These are phyloP conservation scores for Triglochin maritima DNA, from an alignment of 106 monocot genomes.

Conservation along the genomic window DNA sequence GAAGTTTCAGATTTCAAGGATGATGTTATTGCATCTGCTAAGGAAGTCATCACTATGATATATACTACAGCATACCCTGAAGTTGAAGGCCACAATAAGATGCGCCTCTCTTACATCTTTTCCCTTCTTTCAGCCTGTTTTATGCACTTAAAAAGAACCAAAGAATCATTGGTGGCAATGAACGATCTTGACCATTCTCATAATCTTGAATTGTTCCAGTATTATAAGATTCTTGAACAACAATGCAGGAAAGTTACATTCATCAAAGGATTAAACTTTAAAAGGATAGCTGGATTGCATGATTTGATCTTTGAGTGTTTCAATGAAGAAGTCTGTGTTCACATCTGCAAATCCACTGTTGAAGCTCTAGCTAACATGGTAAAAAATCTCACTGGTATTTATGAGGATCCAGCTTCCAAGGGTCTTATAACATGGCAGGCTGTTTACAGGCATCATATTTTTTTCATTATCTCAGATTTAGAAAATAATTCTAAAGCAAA, in stretches of 20 bases:
- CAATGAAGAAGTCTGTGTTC: constrained; percentile 61
- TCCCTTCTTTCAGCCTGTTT: constrained; percentile 70
- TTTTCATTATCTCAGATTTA: constrained; percentile 33
- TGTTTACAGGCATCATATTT: constrained; percentile 73
- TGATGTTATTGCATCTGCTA: constrained; percentile 53
- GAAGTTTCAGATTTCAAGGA: constrained; percentile 78
- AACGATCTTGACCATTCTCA: constrained; percentile 25
- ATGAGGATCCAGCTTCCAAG: constrained; percentile 27
- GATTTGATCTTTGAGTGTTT: constrained; percentile 75
- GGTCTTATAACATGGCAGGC: constrained; percentile 54
- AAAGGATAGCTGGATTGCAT: constrained; percentile 60
- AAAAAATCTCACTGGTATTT: constrained; percentile 37
- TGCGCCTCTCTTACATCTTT: constrained; percentile 71
- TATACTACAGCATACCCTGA: constrained; percentile 52
- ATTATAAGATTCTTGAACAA: constrained; percentile 71
- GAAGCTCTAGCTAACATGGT: constrained; percentile 62
- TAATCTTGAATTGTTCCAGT: constrained; percentile 46
- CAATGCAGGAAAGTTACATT: constrained; percentile 62
- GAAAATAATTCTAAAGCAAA: constrained; percentile 28
- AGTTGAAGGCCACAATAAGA: constrained; percentile 68
- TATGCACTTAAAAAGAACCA: constrained; percentile 27
- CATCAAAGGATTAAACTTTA: constrained; percentile 66
- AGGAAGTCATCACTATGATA: constrained; percentile 56
- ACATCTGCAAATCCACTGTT: constrained; percentile 57
- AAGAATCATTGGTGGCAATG: constrained; percentile 20